These are phyloP conservation scores for Mortierella sp. DNA, from an alignment of 371 early-diverging fungal genomes.

Conservation along the genomic window DNA sequence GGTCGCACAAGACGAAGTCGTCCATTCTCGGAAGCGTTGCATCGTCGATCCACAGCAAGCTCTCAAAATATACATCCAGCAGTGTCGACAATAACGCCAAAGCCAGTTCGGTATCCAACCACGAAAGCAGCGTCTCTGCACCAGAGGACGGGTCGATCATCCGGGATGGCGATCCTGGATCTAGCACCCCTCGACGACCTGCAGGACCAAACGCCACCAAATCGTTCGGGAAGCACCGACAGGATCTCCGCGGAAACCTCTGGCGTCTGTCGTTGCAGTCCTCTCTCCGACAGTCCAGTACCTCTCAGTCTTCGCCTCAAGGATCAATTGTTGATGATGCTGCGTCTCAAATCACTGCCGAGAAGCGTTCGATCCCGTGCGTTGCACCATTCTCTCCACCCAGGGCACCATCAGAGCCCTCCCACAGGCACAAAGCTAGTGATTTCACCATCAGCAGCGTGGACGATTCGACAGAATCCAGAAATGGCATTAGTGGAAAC, in stretches of 20 bases:
- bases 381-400: not conserved
- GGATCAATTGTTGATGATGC: constrained; percentile 22
- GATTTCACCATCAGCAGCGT: not conserved
- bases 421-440: constrained; percentile 16
- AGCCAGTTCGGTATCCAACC: constrained; percentile 1
- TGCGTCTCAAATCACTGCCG: not conserved
- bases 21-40: constrained; percentile 25
- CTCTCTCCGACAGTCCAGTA: constrained; percentile 23
- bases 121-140: not conserved
- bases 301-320: constrained; percentile 21
- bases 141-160: not conserved
- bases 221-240: constrained; percentile 25
- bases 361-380: not conserved
- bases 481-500: constrained; percentile 13
- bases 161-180: constrained; percentile 15
- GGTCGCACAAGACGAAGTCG: constrained; percentile 1
- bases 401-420: not conserved
- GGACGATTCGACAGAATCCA: constrained; percentile 15
- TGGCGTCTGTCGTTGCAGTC: constrained; percentile 37
- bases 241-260: constrained; percentile 16
- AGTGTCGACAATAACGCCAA: not conserved
- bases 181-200: not conserved
- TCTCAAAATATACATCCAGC: constrained; percentile 10
- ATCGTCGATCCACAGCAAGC: constrained; percentile 32
- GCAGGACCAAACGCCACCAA: constrained; percentile 1